phyloP scores from a whole-genome alignment of 1,284 basidiomycete genomes.

The Malassezia brasiliensis region DNA sequence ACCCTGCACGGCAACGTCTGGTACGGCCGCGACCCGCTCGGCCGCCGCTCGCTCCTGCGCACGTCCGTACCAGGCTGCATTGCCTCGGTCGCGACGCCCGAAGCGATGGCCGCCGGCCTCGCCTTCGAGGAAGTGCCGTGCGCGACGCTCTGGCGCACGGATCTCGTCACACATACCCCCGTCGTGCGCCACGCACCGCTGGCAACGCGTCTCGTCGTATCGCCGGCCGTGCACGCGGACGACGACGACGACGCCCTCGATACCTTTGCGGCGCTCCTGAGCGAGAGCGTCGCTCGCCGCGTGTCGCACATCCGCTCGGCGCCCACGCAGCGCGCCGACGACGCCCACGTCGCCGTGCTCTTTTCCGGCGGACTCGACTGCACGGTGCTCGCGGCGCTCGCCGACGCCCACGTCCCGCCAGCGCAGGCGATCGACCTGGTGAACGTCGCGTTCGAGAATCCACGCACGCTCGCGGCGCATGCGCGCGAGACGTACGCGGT shows the following conservation, averaged over 20 bases:
- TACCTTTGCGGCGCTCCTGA: slow-evolving; percentile 47
- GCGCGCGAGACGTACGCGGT: slow-evolving; percentile 54
- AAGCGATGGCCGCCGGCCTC: slow-evolving; percentile 32
- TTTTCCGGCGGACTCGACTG: slow-evolving; percentile 97
- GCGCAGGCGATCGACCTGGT: slow-evolving; percentile 71
- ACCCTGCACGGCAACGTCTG: slow-evolving; percentile 52
- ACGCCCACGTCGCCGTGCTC: slow-evolving; percentile 63
- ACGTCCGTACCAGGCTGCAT: slow-evolving; percentile 54
- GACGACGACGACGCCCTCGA: background rate
- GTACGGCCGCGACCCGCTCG: slow-evolving; percentile 80
- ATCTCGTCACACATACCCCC: slow-evolving; percentile 42
- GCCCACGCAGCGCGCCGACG: background rate
- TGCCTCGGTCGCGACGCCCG: slow-evolving; percentile 56
- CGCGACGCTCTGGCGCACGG: slow-evolving; percentile 55
- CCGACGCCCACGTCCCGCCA: slow-evolving; percentile 56
- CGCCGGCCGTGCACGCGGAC: background rate
- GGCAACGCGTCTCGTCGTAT: background rate
- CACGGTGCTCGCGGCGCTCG: slow-evolving; percentile 68
- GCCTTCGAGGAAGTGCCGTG: slow-evolving; percentile 61
- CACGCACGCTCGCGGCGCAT: slow-evolving; percentile 55
- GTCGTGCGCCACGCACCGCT: background rate
- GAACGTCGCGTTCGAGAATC: slow-evolving; percentile 93
- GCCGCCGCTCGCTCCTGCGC: slow-evolving; percentile 66
- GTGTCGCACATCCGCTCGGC: slow-evolving; percentile 51
- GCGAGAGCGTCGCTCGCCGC: slow-evolving; percentile 49